Conservation (phyloP, 176 grass and related monocot species). For the Themeda triandra region DNA sequence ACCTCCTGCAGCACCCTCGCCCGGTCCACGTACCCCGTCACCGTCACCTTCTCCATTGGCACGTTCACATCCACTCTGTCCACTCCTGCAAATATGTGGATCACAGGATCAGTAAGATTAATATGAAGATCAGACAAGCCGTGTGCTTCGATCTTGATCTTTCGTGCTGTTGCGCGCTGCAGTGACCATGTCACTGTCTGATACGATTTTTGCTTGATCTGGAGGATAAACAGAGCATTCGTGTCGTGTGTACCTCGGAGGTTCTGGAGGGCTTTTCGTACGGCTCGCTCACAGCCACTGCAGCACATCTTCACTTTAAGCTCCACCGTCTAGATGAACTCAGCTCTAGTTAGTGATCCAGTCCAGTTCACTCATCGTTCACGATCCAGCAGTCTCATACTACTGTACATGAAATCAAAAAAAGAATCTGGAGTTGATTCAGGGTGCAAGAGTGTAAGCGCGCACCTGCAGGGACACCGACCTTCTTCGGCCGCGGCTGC, state of each 20-base stretch:
- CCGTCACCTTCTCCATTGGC: conserved; percentile 68
- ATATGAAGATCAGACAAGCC: background rate
- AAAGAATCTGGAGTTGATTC: background rate
- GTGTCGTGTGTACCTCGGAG: conserved; percentile 37
- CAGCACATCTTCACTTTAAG: conserved; percentile 87
- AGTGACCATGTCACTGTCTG: background rate
- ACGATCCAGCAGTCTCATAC: background rate
- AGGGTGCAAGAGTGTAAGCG: background rate
- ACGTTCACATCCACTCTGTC: conserved; percentile 71
- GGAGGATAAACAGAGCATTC: background rate
- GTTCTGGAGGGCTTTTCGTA: conserved; percentile 52
- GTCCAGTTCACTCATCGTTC: background rate
- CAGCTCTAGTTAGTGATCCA: background rate
- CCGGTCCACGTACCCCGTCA: conserved; percentile 74
- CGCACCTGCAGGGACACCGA: conserved; percentile 40
- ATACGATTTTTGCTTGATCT: background rate
- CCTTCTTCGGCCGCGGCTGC: conserved; percentile 1
- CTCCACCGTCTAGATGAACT: conserved; percentile 54
- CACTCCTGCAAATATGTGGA: too few species aligned
- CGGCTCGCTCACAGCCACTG: conserved; percentile 62
- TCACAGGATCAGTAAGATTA: background rate
- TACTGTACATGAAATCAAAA: background rate
- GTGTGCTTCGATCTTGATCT: too few species aligned
- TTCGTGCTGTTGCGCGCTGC: background rate
- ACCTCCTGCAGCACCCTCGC: conserved; percentile 61